These are phyloP conservation scores for Ceratocystis papillata DNA, from an alignment of 2,329 filamentous ascomycete species.

Conservation along the genomic window DNA sequence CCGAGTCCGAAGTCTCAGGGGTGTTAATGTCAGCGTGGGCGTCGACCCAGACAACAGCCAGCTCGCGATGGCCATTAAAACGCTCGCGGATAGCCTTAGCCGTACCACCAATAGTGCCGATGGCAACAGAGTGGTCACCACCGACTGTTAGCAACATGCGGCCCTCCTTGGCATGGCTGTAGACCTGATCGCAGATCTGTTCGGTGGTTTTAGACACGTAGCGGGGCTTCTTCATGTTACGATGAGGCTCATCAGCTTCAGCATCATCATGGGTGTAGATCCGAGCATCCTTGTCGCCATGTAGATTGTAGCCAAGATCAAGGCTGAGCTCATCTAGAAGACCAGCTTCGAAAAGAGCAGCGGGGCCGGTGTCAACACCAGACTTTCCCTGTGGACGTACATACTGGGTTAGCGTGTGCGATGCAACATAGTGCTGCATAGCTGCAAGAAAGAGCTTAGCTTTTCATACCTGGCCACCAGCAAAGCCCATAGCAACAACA, in stretches of 20 bases:
- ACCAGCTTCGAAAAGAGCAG: conserved; percentile 77
- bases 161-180: conserved; percentile 71
- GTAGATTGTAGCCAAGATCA: conserved; percentile 79
- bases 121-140: conserved; percentile 92
- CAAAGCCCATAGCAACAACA: conserved; percentile 90
- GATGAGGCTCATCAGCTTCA: conserved; percentile 61
- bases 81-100: conserved; percentile 79
- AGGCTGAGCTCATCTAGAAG: conserved; percentile 71
- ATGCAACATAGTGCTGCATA: background rate
- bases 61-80: conserved; percentile 56
- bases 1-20: conserved; percentile 76
- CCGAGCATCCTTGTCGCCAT: conserved; percentile 74
- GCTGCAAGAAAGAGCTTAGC: background rate
- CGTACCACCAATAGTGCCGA: conserved; percentile 81
- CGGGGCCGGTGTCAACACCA: conserved; percentile 83
- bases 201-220: conserved; percentile 77
- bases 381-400: conserved; percentile 57
- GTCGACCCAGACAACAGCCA: conserved; percentile 97
- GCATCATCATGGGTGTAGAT: conserved; percentile 68
- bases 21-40: conserved; percentile 97
- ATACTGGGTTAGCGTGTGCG: conserved; percentile 23
- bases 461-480: conserved; percentile 72
- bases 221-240: conserved; percentile 87
- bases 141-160: conserved; percentile 86
- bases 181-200: conserved; percentile 71